Evolutionary conservation across 768 basidiomycete species (phyloP).

Genomic region (Lactarius vividus): DNA sequence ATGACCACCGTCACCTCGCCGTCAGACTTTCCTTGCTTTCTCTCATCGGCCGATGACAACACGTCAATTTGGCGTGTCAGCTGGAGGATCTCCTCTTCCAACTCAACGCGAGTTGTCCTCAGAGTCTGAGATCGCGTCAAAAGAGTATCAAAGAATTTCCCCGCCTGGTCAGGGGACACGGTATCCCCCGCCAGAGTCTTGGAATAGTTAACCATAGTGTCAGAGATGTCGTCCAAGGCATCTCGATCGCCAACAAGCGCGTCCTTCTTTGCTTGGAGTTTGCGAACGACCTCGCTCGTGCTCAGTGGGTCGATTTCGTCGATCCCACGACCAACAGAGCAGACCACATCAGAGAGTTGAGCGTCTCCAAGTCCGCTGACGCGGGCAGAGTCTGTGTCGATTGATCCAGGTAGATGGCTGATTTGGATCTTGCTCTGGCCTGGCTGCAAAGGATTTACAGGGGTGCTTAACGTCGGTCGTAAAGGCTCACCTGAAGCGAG

Average conservation of each 20-base stretch:
- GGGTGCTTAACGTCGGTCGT: not conserved
- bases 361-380: constrained; percentile 49
- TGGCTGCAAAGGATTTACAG: constrained; percentile 35
- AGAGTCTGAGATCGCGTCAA: constrained; percentile 40
- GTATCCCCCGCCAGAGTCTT: constrained; percentile 45
- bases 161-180: constrained; percentile 39
- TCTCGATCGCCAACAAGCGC: constrained; percentile 40
- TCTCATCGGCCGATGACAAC: constrained; percentile 35
- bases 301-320: constrained; percentile 28
- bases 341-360: constrained; percentile 56
- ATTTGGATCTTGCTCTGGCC: constrained; percentile 55
- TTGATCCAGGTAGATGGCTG: constrained; percentile 45
- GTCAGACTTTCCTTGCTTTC: constrained; percentile 35
- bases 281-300: constrained; percentile 28
- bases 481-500: constrained; percentile 46
- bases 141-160: constrained; percentile 42
- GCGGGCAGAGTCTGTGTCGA: constrained; percentile 54
- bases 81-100: constrained; percentile 38
- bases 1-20: constrained; percentile 44
- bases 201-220: constrained; percentile 45
- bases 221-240: constrained; percentile 42
- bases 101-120: constrained; percentile 35
- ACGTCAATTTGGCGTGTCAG: constrained; percentile 42
- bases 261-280: constrained; percentile 37
- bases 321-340: constrained; percentile 36